Conservation (phyloP, 495 filamentous ascomycete species). For the Platismatia glauca region DNA sequence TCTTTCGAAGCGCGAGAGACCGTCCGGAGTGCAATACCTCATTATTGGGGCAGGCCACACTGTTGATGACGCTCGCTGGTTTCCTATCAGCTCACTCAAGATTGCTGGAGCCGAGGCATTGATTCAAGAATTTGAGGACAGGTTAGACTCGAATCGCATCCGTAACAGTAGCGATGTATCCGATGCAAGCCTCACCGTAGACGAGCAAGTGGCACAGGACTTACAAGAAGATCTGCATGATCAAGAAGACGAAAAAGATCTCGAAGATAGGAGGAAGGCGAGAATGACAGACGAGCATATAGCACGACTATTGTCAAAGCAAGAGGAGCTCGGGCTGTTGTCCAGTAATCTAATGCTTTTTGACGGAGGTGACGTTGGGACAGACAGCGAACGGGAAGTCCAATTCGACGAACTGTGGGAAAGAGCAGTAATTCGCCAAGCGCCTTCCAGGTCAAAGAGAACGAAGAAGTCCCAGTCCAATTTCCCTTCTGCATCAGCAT, state of each 20-base stretch:
- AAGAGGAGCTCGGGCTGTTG: conserved; percentile 56
- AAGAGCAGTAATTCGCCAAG: conserved; percentile 6
- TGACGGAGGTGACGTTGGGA: conserved; percentile 27
- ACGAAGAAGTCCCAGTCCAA: conserved; percentile 12
- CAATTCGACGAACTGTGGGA: conserved; percentile 15
- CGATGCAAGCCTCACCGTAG: conserved; percentile 25
- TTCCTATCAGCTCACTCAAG: conserved; percentile 29
- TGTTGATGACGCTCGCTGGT: conserved; percentile 44
- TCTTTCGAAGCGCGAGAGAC: conserved; percentile 34
- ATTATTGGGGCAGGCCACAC: conserved; percentile 37
- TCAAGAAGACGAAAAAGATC: conserved; percentile 29
- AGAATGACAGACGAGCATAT: conserved; percentile 48
- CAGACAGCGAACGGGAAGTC: conserved; percentile 14
- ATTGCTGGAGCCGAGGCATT: conserved; percentile 22
- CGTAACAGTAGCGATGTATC: conserved; percentile 19
- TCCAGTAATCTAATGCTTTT: conserved; percentile 50
- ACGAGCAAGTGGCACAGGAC: conserved; percentile 30
- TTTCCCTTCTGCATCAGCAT: conserved; percentile 51
- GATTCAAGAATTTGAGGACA: conserved; percentile 35
- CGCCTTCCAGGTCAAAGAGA: conserved; percentile 4
- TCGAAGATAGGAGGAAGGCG: conserved; percentile 21
- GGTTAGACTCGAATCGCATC: conserved; percentile 16
- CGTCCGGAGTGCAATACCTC: conserved; percentile 42
- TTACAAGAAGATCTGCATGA: conserved; percentile 34
- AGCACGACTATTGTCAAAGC: conserved; percentile 52